phyloP scores from a whole-genome alignment of 2,329 filamentous ascomycete genomes.

The Herpotrichia juniperi region DNA sequence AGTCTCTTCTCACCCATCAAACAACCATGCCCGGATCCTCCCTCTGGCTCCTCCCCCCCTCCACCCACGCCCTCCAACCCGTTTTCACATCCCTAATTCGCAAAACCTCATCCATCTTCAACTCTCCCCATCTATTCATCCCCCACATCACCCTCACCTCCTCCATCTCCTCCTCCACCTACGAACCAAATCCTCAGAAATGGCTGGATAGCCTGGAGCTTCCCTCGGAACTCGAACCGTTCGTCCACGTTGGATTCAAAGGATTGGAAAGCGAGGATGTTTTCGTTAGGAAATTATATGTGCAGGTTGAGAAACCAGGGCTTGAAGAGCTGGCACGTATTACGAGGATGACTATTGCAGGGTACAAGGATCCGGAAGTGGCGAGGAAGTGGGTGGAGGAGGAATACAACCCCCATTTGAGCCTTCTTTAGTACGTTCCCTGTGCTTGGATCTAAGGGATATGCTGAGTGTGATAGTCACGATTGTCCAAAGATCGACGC shows the following conservation, averaged over 20 bases:
- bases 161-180: constrained; percentile 32
- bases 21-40: constrained; percentile 47
- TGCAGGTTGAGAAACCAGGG: constrained; percentile 39
- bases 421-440: constrained; percentile 49
- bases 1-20: background rate
- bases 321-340: constrained; percentile 34
- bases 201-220: constrained; percentile 45
- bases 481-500: constrained; percentile 30
- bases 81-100: constrained; percentile 43
- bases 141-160: constrained; percentile 52
- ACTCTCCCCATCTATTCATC: constrained; percentile 45
- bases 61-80: constrained; percentile 35
- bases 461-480: constrained; percentile 22
- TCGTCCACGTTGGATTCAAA: constrained; percentile 37
- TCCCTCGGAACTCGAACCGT: constrained; percentile 8
- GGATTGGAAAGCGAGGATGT: constrained; percentile 40
- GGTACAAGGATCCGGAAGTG: constrained; percentile 25
- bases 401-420: constrained; percentile 47
- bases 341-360: constrained; percentile 34
- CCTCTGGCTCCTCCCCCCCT: constrained; percentile 51
- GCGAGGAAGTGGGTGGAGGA: constrained; percentile 39
- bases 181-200: constrained; percentile 38
- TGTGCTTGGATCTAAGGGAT: too few relatives aligned
- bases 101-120: constrained; percentile 39
- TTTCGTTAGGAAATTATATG: constrained; percentile 49